A percentile compares a stretch with the other conserved stretches of the same genome.
phyloP scores from a whole-genome alignment of 2,329 filamentous ascomycete genomes.

The Anthostomella pinea region DNA sequence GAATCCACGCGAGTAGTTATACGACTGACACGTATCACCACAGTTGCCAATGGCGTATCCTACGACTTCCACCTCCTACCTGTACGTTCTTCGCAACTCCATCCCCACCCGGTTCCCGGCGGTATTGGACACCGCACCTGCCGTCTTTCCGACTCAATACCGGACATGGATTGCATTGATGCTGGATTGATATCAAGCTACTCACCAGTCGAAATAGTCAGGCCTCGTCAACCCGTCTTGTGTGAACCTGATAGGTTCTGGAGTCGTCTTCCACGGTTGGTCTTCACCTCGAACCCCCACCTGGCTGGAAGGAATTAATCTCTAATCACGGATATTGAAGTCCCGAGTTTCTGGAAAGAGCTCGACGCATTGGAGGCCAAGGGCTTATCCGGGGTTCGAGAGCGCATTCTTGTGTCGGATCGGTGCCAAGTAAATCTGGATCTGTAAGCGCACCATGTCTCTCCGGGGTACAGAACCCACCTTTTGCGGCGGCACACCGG shows the following conservation, averaged over 20 bases:
- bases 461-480: no score
- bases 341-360: slow-evolving; percentile 8
- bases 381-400: slow-evolving; percentile 4
- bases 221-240: slow-evolving; percentile 4
- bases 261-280: slow-evolving; percentile 6
- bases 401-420: slow-evolving; percentile 9
- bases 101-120: no score
- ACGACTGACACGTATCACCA: neutral
- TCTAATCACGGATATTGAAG: neutral
- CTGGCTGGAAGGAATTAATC: neutral
- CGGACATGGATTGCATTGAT: no score
- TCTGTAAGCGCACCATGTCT: slow-evolving; percentile 1
- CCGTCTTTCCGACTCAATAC: no score
- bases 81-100: no score
- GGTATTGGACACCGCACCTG: no score
- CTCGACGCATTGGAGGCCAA: slow-evolving; percentile 5
- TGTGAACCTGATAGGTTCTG: slow-evolving; percentile 10
- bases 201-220: neutral
- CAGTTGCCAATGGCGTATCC: slow-evolving; percentile 6
- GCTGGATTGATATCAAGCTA: no score
- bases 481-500: no score
- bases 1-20: neutral
- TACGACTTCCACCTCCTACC: slow-evolving; percentile 7
- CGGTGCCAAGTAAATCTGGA: slow-evolving; percentile 11
- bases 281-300: neutral